Base-by-base conservation (phyloP, 768 basidiomycete genomes). In the Gautieria morchelliformis region DNA sequence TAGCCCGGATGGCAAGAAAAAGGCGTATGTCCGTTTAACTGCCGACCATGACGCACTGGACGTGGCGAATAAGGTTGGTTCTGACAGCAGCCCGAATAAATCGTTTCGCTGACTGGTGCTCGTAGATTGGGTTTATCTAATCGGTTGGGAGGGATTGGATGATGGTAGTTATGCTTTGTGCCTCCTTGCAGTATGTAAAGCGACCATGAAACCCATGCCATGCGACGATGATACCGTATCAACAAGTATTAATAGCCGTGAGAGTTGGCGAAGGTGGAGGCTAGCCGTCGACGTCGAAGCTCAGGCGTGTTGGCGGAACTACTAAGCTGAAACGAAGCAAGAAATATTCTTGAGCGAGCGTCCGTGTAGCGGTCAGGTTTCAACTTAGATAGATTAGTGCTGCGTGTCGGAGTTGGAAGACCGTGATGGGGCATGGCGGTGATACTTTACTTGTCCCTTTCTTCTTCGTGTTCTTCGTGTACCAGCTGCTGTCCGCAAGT, bases 1-100 rank as follows among this genome's bases (percentile, higher is more conserved):
- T 59, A 93, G 90, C 71, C 96, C 95, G 53, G 96, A 98, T 68
- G 95, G 95, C 52, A 92, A 87, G 84, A 99, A 99, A 81, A 98
- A 98, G 86, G 96, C 96, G 44, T 99, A 96, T 70, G 94, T 97
- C 46, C 85, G 94, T 51, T 76, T 98, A 70, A 89, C 93, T 20
- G 72, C 93, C n/a, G 93, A 96, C 76, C 88, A 93, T 71, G 94
- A 97, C 67, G 94, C 94, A 39, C 72, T 97, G 66, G 94, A 97
- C 70, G 91, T 96, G 56, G 94, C 94, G 60, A 97, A 97, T 86
- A 94, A 93, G 86, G 90, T 93, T 54, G 52, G 74, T 67, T 44
- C 24, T 24, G 35, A 45, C 37, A 6, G 22, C 55, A 7, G 20
- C 1, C 12, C 24, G 22, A 14, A 24, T 7, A 33, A 22, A 30